Evolutionary conservation across 495 filamentous ascomycete genomes (phyloP).

Genomic region (Podospora comata): DNA sequence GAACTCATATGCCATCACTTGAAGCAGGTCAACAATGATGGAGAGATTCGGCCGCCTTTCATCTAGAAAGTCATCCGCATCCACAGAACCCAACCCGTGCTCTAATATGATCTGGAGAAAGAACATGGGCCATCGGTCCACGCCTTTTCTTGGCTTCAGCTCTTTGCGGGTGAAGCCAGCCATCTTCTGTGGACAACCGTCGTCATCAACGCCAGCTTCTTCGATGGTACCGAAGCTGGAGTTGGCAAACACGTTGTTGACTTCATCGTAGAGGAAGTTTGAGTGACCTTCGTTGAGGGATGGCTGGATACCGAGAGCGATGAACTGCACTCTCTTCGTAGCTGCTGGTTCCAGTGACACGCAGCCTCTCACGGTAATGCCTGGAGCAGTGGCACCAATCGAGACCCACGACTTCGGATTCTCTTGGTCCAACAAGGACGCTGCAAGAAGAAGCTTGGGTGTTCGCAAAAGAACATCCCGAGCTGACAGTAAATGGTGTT

Average conservation of each 20-base stretch:
- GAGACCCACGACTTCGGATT: constrained; percentile 60
- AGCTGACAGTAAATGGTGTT: neutral
- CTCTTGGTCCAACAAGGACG: constrained; percentile 54
- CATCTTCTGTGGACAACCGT: constrained; percentile 26
- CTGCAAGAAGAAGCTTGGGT: constrained; percentile 57
- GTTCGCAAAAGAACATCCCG: constrained; percentile 17
- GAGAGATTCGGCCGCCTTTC: constrained; percentile 37
- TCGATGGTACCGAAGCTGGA: constrained; percentile 75
- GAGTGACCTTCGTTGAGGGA: constrained; percentile 50
- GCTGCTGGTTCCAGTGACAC: constrained; percentile 68
- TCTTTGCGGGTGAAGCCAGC: constrained; percentile 55
- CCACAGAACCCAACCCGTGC: constrained; percentile 7
- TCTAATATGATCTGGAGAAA: constrained; percentile 65
- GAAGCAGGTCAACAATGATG: constrained; percentile 57
- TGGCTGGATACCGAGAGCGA: constrained; percentile 67
- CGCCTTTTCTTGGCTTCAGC: constrained; percentile 58
- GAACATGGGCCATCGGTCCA: constrained; percentile 91
- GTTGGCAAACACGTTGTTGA: constrained; percentile 72
- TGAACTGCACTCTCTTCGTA: constrained; percentile 71
- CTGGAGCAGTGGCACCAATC: constrained; percentile 59
- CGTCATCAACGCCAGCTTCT: constrained; percentile 33
- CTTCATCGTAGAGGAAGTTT: constrained; percentile 70
- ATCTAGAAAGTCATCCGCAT: constrained; percentile 37
- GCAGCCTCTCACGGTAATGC: constrained; percentile 60
- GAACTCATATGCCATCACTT: constrained; percentile 63